A percentile compares a stretch with the other conserved stretches of the same genome.
Evolutionary conservation across 495 filamentous ascomycete genomes (phyloP).

Genomic region (Penicillium roqueforti): DNA sequence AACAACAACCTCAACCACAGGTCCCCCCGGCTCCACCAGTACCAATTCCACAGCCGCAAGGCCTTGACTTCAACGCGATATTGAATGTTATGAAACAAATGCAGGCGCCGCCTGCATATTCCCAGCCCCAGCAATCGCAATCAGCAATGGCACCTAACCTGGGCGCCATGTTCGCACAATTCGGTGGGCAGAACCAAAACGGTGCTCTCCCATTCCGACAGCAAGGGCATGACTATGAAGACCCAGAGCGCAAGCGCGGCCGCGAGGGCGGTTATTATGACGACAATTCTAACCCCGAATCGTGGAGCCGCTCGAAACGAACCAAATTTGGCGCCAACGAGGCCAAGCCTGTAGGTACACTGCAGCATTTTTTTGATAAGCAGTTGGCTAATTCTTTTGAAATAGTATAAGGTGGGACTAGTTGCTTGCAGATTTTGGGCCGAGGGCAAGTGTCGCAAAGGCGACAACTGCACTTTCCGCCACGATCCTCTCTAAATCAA

Average conservation of each 20-base stretch:
- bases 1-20: conserved; percentile 37
- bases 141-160: conserved; percentile 37
- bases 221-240: conserved; percentile 30
- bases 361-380: not conserved
- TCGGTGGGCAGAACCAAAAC: conserved; percentile 35
- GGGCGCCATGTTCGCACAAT: conserved; percentile 48
- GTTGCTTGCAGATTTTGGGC: conserved; percentile 73
- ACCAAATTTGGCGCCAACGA: conserved; percentile 26
- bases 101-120: conserved; percentile 23
- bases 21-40: conserved; percentile 31
- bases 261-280: conserved; percentile 34
- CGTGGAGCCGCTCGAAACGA: conserved; percentile 33
- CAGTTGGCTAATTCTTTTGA: conserved; percentile 15
- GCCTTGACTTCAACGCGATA: conserved; percentile 35
- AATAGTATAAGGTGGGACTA: conserved; percentile 38
- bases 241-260: conserved; percentile 44
- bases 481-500: conserved; percentile 43
- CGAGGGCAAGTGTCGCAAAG: conserved; percentile 77
- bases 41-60: conserved; percentile 20
- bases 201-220: conserved; percentile 22
- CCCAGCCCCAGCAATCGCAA: conserved; percentile 28
- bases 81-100: conserved; percentile 38
- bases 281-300: conserved; percentile 23
- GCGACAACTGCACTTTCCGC: conserved; percentile 78
- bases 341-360: conserved; percentile 33